phyloP scores from a whole-genome alignment of 2,329 filamentous ascomycete genomes.

The Colletotrichum orchidophilum region DNA sequence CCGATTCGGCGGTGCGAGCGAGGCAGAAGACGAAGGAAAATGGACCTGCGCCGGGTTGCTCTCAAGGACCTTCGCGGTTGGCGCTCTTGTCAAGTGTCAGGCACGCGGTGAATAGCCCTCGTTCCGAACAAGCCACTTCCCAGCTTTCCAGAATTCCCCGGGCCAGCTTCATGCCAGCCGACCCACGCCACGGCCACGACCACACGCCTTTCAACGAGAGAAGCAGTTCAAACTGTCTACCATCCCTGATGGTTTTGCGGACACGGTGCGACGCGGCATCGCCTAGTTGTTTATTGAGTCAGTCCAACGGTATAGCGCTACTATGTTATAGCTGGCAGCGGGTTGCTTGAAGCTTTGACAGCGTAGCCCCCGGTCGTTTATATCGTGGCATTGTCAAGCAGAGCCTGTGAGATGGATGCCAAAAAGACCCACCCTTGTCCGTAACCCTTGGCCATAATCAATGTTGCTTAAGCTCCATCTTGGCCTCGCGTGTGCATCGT shows the following conservation, averaged over 20 bases:
- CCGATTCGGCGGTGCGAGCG: background rate
- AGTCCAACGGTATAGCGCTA: slow-evolving; percentile 3
- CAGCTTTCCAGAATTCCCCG: background rate
- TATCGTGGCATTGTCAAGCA: slow-evolving; percentile 8
- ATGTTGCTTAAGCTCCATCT: background rate
- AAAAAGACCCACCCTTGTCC: background rate
- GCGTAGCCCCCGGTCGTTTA: background rate
- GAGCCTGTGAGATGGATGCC: background rate
- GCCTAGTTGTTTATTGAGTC: slow-evolving; percentile 29
- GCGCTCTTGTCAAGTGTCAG: slow-evolving; percentile 10
- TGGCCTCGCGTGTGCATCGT: background rate
- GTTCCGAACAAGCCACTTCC: slow-evolving; percentile 10
- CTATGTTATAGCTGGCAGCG: background rate
- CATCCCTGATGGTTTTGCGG: background rate
- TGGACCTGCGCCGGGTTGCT: background rate
- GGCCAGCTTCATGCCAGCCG: background rate
- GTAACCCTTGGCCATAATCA: slow-evolving; percentile 7
- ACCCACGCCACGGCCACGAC: background rate
- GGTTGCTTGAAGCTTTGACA: background rate
- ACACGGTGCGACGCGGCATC: slow-evolving; percentile 23
- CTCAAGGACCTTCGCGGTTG: slow-evolving; percentile 9
- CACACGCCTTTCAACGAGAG: background rate
- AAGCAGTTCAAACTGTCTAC: background rate
- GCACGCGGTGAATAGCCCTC: background rate
- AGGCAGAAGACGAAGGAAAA: background rate